Evolutionary conservation across 2,329 filamentous ascomycete species (phyloP).

Genomic region (Hypoxylon sp.): DNA sequence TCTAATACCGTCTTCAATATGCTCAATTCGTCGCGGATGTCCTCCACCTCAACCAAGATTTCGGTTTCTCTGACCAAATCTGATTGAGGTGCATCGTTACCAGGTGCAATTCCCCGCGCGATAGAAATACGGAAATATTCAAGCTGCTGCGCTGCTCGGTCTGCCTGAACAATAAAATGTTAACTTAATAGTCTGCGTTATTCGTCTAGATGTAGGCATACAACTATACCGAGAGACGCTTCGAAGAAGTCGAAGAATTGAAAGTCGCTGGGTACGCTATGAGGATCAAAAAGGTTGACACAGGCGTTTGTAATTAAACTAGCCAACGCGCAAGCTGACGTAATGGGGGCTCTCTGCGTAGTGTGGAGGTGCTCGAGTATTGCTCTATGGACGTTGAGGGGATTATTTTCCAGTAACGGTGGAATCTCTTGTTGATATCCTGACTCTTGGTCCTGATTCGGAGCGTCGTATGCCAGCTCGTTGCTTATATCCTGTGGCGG

Average conservation of each 20-base stretch:
- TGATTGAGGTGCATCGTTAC: not conserved
- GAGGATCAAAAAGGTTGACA: slow-evolving; percentile 5
- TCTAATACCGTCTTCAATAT: slow-evolving; percentile 2
- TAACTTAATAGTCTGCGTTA: not conserved
- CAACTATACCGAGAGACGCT: slow-evolving; percentile 9
- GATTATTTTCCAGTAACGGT: not conserved
- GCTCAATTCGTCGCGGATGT: slow-evolving; percentile 5
- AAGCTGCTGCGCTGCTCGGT: slow-evolving; percentile 3
- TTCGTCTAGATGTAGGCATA: not conserved
- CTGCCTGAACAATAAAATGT: not conserved
- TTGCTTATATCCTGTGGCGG: not conserved
- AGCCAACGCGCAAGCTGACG: not conserved
- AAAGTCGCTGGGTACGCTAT: slow-evolving; percentile 1
- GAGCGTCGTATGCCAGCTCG: not conserved
- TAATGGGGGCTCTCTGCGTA: not conserved
- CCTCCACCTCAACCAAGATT: slow-evolving; percentile 1
- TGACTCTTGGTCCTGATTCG: not conserved
- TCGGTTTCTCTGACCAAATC: slow-evolving; percentile 2
- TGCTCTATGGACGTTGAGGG: slow-evolving; percentile 1
- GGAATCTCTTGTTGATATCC: not conserved
- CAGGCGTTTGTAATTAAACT: slow-evolving; percentile 1
- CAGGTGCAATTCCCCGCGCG: not conserved
- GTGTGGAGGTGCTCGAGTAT: not conserved
- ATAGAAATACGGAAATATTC: not conserved
- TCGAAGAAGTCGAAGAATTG: slow-evolving; percentile 12